Evolutionary conservation across 495 filamentous ascomycete genomes (phyloP), one percentile per base, ranked within the genome.

Genomic region (Daldinia vernicosa): DNA sequence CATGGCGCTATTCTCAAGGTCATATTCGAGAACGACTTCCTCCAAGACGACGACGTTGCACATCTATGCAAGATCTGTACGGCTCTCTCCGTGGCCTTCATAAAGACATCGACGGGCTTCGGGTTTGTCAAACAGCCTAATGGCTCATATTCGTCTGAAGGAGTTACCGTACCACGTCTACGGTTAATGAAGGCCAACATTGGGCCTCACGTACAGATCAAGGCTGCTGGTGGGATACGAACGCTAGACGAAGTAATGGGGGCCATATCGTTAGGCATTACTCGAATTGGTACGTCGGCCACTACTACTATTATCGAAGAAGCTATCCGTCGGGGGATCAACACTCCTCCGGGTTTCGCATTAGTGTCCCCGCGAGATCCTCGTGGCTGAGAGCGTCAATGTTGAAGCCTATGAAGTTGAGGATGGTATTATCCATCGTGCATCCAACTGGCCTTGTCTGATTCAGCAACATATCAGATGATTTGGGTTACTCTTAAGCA

Each of bases 81-180:
- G 0, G 57, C 79, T 1, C 15, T 84, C 0, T 54, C 67, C 0
- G 86, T 89, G 9, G 86, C 82, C 1, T 88, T 85, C 60, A 81
- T 88, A 62, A 88, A 88, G 79, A 88, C 87, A 1, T 85, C 83
- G 1, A 85, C 85, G 1, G 86, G 85, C 9, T 88, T 85, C 69
- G 86, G 86, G 5, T 89, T 88, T 69, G 82, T 86, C 22, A 87
- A 87, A 74, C 80, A 84, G 69, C n/a, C 62, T 4, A 79, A 80
- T 60, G 85, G 85, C 0, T 70, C 75, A 8, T 88, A 87, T 65
- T 79, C 81, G 50, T 88, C 85, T 58, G 74, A 77, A 12, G 87
- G 85, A 0, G 84, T 84, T 0, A 88, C 85, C 4, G 66, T 83
- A 30, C 54, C 63, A 33, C 79, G 86, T 68, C 71, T 90, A 17